A percentile compares a stretch with the other conserved stretches of the same genome.
These are phyloP conservation scores for Phytopythium sindhum DNA, from an alignment of 352 stramenopile species.

Conservation along the genomic window DNA sequence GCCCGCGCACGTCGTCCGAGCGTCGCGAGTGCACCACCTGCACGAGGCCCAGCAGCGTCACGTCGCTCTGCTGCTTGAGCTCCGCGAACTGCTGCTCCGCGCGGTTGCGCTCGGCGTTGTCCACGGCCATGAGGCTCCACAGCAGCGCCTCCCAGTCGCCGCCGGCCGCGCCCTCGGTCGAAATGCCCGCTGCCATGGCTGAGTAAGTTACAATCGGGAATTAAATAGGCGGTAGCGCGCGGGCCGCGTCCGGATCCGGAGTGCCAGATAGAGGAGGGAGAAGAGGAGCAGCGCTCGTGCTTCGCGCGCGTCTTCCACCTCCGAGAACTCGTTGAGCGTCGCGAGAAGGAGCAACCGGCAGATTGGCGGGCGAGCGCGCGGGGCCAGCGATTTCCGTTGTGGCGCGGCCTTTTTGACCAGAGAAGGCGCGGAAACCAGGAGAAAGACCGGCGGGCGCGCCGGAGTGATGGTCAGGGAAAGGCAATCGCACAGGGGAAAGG, in stretches of 20 bases:
- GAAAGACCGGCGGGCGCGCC: not conserved
- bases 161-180: conserved; percentile 13
- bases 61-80: conserved; percentile 64
- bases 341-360: not conserved
- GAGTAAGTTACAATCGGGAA: not conserved
- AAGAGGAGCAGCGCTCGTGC: not conserved
- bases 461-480: not conserved
- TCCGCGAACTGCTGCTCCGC: conserved; percentile 59
- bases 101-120: conserved; percentile 69
- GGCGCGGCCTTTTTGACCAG: not conserved
- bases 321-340: not conserved
- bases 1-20: conserved; percentile 62
- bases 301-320: not conserved
- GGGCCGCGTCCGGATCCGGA: not conserved
- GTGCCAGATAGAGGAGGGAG: not conserved
- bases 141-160: conserved; percentile 67
- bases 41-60: conserved; percentile 51
- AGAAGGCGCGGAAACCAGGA: not conserved
- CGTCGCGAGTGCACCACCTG: conserved; percentile 52
- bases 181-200: conserved; percentile 3
- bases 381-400: conserved; percentile 4
- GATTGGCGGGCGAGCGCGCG: not conserved
- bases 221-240: not conserved
- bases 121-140: conserved; percentile 62
- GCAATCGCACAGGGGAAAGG: not conserved